Conservation (phyloP, 192 early-diverging fungal species). For the Rhizophagus sp. region DNA sequence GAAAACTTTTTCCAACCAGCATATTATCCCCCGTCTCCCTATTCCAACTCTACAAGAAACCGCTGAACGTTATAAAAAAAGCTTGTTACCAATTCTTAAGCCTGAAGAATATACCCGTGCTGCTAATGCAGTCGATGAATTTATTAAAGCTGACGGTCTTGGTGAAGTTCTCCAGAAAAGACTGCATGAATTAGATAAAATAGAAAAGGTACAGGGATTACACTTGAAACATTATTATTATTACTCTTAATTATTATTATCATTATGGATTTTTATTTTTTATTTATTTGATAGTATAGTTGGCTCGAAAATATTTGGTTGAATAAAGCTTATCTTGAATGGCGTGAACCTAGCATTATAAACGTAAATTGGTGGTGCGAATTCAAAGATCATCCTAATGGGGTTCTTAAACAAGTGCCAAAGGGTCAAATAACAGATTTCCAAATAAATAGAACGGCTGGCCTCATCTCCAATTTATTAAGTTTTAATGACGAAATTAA, state of each 20-base stretch:
- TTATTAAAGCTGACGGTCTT: slow-evolving; percentile 65
- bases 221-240: not conserved
- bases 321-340: slow-evolving; percentile 80
- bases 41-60: slow-evolving; percentile 82
- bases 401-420: slow-evolving; percentile 40
- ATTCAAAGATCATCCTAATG: slow-evolving; percentile 59
- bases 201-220: slow-evolving; percentile 46
- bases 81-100: slow-evolving; percentile 66
- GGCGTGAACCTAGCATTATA: slow-evolving; percentile 80
- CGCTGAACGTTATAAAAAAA: slow-evolving; percentile 74
- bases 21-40: slow-evolving; percentile 75
- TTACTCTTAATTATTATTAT: not conserved
- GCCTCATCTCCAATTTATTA: slow-evolving; percentile 65
- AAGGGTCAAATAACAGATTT: slow-evolving; percentile 62
- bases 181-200: slow-evolving; percentile 66
- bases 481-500: slow-evolving; percentile 79
- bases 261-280: no score
- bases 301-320: slow-evolving; percentile 93
- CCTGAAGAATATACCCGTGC: slow-evolving; percentile 59
- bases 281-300: slow-evolving; percentile 50
- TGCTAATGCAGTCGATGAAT: slow-evolving; percentile 67
- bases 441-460: slow-evolving; percentile 82
- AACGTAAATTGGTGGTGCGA: slow-evolving; percentile 91
- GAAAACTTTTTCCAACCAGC: slow-evolving; percentile 69
- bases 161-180: slow-evolving; percentile 77